Evolutionary conservation across 73 alveolate genomes (phyloP).

Genomic region (Paraurostyla sp.): DNA sequence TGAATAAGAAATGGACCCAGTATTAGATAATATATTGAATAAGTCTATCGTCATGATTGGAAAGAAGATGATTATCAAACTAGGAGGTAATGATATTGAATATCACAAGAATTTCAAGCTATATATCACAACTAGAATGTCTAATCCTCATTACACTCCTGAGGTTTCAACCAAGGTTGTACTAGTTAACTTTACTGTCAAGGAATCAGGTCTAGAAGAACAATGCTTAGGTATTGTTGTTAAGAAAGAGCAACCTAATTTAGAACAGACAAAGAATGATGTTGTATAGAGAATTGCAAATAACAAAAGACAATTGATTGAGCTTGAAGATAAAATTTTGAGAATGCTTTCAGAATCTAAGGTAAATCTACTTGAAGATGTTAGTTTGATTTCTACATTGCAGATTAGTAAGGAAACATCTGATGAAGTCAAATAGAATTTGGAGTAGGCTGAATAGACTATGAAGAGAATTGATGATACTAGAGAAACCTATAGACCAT

Average conservation of each 20-base stretch:
- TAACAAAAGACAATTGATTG: constrained; percentile 81
- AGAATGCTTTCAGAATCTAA: constrained; percentile 80
- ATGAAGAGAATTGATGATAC: constrained; percentile 96
- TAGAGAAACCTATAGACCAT: constrained; percentile 94
- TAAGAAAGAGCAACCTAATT: constrained; percentile 91
- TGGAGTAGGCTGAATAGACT: constrained; percentile 81
- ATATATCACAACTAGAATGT: constrained; percentile 98
- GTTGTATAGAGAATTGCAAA: constrained; percentile 74
- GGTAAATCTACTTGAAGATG: constrained; percentile 89
- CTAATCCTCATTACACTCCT: constrained; percentile 99
- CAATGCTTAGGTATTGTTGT: constrained; percentile 92
- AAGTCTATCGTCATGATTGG: constrained; percentile 81
- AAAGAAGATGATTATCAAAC: constrained; percentile 76
- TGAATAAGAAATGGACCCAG: constrained; percentile 98
- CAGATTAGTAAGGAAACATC: constrained; percentile 82
- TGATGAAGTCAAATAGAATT: constrained; percentile 76
- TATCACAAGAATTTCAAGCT: constrained; percentile 95
- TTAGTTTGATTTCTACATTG: constrained; percentile 82
- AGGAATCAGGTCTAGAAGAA: constrained; percentile 98
- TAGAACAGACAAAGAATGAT: constrained; percentile 84
- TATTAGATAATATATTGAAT: constrained; percentile 97
- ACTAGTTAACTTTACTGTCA: constrained; percentile 96
- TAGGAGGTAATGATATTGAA: constrained; percentile 95
- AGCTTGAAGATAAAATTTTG: constrained; percentile 88
- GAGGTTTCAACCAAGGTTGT: constrained; percentile 97